A percentile compares a stretch with the other conserved stretches of the same genome.
Evolutionary conservation across 495 filamentous ascomycete species (phyloP).

Genomic region (Aspergillus leporis): DNA sequence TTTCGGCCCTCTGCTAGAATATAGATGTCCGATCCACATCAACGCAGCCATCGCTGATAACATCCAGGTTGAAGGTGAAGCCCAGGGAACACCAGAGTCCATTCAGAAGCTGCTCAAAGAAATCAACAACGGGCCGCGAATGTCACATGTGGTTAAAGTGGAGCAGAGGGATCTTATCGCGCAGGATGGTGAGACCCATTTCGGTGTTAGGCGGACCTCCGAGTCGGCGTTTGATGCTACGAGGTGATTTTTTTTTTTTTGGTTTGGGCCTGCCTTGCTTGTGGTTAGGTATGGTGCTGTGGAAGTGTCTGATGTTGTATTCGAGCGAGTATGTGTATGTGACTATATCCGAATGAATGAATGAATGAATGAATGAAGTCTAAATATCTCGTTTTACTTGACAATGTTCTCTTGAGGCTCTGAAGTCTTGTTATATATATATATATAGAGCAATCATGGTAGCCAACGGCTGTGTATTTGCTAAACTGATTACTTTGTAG

Average conservation of each 20-base stretch:
- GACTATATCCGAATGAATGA: not conserved
- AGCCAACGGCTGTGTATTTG: no score
- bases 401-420: no score
- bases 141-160: slow-evolving; percentile 68
- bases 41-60: not conserved
- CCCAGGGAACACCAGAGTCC: slow-evolving; percentile 66
- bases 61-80: slow-evolving; percentile 82
- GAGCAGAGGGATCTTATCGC: slow-evolving; percentile 65
- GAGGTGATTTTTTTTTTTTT: not conserved
- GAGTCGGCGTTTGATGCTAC: slow-evolving; percentile 31
- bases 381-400: no score
- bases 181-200: slow-evolving; percentile 63
- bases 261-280: no score
- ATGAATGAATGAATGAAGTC: not conserved
- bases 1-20: not conserved
- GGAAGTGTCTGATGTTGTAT: not conserved
- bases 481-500: no score
- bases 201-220: slow-evolving; percentile 49
- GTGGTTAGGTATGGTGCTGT: not conserved
- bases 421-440: no score
- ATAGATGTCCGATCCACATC: not conserved
- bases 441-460: no score
- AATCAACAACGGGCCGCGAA: slow-evolving; percentile 69
- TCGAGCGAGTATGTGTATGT: not conserved
- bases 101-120: slow-evolving; percentile 72